Percentiles rank a stretch among this genome's conserved stretches.
These are phyloP conservation scores for Dendrobium catenatum DNA, from an alignment of 106 monocot genomes.

Conservation along the genomic window DNA sequence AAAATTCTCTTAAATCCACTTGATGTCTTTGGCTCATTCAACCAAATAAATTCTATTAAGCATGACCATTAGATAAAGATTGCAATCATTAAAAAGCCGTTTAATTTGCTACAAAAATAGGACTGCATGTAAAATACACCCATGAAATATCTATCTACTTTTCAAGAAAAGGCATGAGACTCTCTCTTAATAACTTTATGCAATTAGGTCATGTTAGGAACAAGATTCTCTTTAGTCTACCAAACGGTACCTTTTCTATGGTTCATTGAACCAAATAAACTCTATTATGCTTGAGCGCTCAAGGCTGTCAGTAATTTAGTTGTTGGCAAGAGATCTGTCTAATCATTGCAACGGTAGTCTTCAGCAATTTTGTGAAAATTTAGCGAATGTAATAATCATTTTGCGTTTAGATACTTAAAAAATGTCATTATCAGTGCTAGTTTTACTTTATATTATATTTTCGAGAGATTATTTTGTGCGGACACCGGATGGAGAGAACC, in stretches of 20 bases:
- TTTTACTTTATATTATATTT: no score
- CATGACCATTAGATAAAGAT: neutral
- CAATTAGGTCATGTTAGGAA: neutral
- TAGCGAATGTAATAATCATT: no score
- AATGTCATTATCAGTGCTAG: no score
- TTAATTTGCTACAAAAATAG: neutral
- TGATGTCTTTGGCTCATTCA: neutral
- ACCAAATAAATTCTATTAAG: neutral
- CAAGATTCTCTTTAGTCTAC: conserved; percentile 1
- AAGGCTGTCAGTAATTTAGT: no score
- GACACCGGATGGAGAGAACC: no score
- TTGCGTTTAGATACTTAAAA: no score
- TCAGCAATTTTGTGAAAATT: no score
- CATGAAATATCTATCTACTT: neutral
- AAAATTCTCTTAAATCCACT: neutral
- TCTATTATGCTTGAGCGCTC: no score
- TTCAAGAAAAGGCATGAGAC: neutral
- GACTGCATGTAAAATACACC: neutral
- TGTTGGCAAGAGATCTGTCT: no score
- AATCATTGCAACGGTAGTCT: no score
- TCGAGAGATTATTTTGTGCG: no score
- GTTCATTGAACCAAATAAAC: no score
- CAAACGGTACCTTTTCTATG: neutral
- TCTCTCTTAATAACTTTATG: neutral
- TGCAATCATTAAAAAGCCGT: neutral